A percentile compares a stretch with the other conserved stretches of the same genome.
phyloP scores from a whole-genome alignment of 179 eudicot genomes.

The Silene vulgaris region DNA sequence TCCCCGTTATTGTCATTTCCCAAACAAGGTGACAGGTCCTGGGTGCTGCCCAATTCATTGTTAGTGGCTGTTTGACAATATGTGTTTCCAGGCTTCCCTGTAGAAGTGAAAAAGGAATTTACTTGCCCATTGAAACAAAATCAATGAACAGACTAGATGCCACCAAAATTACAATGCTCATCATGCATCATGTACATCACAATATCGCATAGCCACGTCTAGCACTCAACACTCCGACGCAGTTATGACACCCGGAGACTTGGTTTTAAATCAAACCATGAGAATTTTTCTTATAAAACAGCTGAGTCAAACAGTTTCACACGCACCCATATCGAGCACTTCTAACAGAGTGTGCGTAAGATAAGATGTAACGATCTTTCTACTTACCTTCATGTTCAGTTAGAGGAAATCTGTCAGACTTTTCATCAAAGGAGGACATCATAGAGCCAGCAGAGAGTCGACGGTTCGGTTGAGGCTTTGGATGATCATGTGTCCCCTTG shows the following conservation, averaged over 20 bases:
- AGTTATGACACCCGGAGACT: no score
- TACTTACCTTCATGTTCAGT: conserved; percentile 60
- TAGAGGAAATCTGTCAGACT: conserved; percentile 44
- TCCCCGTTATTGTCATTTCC: conserved; percentile 50
- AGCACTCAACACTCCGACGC: no score
- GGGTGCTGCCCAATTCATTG: conserved; percentile 49
- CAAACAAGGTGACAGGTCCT: conserved; percentile 54
- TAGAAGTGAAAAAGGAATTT: conserved; percentile 12
- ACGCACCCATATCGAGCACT: neutral
- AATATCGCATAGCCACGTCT: no score
- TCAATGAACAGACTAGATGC: conserved; percentile 13
- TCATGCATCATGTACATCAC: no score
- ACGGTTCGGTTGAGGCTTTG: conserved; percentile 88
- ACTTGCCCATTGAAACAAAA: conserved; percentile 9
- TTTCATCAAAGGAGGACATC: conserved; percentile 65
- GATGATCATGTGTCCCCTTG: conserved; percentile 94
- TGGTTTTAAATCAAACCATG: no score
- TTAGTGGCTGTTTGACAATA: conserved; percentile 37
- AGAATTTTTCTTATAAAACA: neutral
- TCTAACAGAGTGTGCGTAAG: neutral
- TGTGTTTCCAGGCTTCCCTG: conserved; percentile 40
- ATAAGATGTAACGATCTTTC: neutral
- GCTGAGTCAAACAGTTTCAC: neutral
- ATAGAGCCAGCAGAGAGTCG: conserved; percentile 69
- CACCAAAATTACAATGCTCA: no score